Evolutionary conservation across 1,284 basidiomycete species (phyloP), one percentile per base, ranked within the genome.

Genomic region (Microbotryum silenes-acaulis): DNA sequence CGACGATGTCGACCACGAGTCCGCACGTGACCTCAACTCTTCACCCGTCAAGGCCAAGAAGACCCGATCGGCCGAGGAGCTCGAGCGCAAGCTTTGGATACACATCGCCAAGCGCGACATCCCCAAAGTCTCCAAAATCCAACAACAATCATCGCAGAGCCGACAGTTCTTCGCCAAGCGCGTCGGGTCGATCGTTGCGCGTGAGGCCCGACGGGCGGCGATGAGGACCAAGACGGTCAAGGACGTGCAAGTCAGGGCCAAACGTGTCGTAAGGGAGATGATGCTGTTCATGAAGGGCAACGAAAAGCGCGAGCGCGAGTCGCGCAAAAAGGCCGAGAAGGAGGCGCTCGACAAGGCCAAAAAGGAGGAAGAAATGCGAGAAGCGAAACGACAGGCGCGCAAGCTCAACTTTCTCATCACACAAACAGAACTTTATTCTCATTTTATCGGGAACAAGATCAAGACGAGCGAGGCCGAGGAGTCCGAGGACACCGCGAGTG

Each of bases 341-440:
- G 91, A 94, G 75, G 90, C 90, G 6, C 81, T 86, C 66, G 91
- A 96, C 70, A 83, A 88, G 56, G 84, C 91, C 47, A 92, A 89
- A 76, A 80, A 91, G 49, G 96, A 98, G 76, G 96, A 98, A 76
- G 96, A 98, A 78, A 90, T 88, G 74, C 84, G 96, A 55, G 96
- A 99, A 77, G 88, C 90, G 31, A 89, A 94, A 62, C 82, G 96
- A 56, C 92, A 97, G 77, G 89, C 93, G 4, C 84, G 96, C 70
- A 98, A 98, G 77, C 84, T 99, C 61, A 97, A 98, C 78, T 99
- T 98, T 80, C 80, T 99, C 76, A 94, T 99, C 77, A 97, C 91
- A 64, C 96, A 98, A 78, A 98, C 96, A 14, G 96, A 99, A 76
- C 83, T 98, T 14, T 99, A 98, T 78, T 96, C 91, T 70, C 96